A percentile compares a stretch with the other conserved stretches of the same genome.
These are phyloP conservation scores for Brassica rapa DNA, from an alignment of 345 rosid species.

Conservation along the genomic window DNA sequence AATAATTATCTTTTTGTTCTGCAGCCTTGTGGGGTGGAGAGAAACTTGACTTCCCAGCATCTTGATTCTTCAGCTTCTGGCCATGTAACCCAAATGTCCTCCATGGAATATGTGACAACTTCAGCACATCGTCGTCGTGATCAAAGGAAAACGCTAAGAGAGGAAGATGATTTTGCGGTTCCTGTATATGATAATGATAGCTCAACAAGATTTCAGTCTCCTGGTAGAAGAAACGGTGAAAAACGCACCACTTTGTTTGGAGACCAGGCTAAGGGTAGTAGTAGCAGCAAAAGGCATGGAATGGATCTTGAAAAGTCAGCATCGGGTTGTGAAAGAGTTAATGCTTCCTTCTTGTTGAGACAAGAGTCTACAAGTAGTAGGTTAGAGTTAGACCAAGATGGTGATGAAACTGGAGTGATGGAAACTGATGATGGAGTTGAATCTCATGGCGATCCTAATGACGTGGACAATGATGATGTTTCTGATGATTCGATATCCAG, in stretches of 20 bases:
- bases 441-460: constrained; percentile 38
- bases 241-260: constrained; percentile 30
- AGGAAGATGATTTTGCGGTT: constrained; percentile 77
- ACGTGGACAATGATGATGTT: constrained; percentile 46
- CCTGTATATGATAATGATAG: constrained; percentile 53
- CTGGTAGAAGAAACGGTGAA: constrained; percentile 39
- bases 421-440: constrained; percentile 41
- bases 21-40: constrained; percentile 56
- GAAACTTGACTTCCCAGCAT: constrained; percentile 40
- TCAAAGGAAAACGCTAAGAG: constrained; percentile 47
- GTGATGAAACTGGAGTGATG: constrained; percentile 16
- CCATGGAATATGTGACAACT: constrained; percentile 43
- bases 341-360: constrained; percentile 32
- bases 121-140: constrained; percentile 30
- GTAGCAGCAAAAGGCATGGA: constrained; percentile 34
- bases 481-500: constrained; percentile 60
- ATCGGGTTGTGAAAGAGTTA: constrained; percentile 38
- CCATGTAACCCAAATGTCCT: constrained; percentile 35
- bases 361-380: constrained; percentile 40
- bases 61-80: constrained; percentile 42
- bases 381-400: constrained; percentile 32
- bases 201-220: constrained; percentile 41
- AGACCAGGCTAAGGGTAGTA: constrained; percentile 30
- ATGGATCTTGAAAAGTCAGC: constrained; percentile 26
- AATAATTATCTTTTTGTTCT: background rate